phyloP scores from a whole-genome alignment of 208 protist species.

The Trypanosoma mega region DNA sequence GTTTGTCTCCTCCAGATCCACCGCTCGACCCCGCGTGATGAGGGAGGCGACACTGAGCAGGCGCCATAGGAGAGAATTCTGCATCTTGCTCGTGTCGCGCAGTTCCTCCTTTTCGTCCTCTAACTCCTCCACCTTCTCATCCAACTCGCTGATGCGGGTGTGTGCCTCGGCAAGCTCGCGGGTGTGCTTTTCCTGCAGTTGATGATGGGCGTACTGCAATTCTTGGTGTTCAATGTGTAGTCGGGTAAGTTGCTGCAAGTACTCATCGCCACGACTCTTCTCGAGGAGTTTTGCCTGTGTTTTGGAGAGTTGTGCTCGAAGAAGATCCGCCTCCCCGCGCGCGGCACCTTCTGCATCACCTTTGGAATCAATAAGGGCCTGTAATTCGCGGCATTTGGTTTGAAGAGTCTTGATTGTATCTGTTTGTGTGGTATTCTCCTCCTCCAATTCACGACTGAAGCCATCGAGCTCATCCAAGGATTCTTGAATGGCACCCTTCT shows the following conservation, averaged over 20 bases:
- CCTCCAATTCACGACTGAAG: conserved; percentile 61
- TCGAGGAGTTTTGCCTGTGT: conserved; percentile 45
- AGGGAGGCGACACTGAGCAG: conserved; percentile 53
- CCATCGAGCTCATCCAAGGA: conserved; percentile 60
- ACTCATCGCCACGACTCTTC: conserved; percentile 49
- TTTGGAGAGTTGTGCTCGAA: conserved; percentile 53
- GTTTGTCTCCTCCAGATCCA: conserved; percentile 24
- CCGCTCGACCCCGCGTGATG: conserved; percentile 31
- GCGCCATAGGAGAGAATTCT: conserved; percentile 65
- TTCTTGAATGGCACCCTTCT: conserved; percentile 36
- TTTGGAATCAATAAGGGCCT: conserved; percentile 39
- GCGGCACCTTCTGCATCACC: conserved; percentile 28
- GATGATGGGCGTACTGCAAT: conserved; percentile 46
- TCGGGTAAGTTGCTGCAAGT: conserved; percentile 57
- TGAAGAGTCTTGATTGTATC: conserved; percentile 39
- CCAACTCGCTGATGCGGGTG: conserved; percentile 24
- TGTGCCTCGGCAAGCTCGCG: conserved; percentile 12
- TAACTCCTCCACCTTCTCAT: conserved; percentile 39
- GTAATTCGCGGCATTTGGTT: conserved; percentile 31
- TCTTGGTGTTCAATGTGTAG: conserved; percentile 71
- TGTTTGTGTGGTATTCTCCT: conserved; percentile 40
- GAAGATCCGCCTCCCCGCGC: conserved; percentile 33
- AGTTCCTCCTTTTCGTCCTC: conserved; percentile 63
- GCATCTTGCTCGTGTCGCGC: conserved; percentile 39
- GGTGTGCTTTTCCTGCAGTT: conserved; percentile 39